phyloP scores from a whole-genome alignment of 2,329 filamentous ascomycete species.

The Helminthosporium solani region DNA sequence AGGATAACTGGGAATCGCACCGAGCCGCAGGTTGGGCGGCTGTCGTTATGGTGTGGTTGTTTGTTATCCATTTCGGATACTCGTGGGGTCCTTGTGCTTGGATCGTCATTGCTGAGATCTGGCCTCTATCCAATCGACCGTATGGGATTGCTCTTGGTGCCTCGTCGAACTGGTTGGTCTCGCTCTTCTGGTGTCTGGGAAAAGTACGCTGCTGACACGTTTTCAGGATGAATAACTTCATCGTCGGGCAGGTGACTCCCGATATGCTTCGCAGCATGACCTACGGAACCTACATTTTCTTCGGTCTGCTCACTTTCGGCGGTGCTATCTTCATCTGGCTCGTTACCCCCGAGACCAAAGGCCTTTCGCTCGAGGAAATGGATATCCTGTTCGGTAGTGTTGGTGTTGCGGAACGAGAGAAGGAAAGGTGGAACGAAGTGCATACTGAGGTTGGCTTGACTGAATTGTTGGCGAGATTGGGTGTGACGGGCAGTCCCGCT shows the following conservation, averaged over 20 bases:
- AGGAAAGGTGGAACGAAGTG: slow-evolving; percentile 71
- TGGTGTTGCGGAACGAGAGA: slow-evolving; percentile 66
- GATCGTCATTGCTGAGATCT: slow-evolving; percentile 73
- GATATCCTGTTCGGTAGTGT: slow-evolving; percentile 67
- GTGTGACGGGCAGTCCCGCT: slow-evolving; percentile 11
- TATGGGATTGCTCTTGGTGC: slow-evolving; percentile 71
- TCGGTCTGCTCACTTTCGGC: slow-evolving; percentile 63
- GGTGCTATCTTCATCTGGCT: slow-evolving; percentile 58
- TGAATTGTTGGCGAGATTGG: slow-evolving; percentile 25
- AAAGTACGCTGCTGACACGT: neutral
- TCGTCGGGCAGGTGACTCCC: slow-evolving; percentile 68
- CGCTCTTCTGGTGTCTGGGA: neutral
- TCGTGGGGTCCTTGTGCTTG: slow-evolving; percentile 73
- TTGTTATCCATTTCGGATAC: slow-evolving; percentile 72
- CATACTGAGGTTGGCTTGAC: slow-evolving; percentile 67
- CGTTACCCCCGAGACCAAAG: slow-evolving; percentile 56
- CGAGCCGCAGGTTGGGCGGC: slow-evolving; percentile 67
- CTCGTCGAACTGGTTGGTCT: slow-evolving; percentile 40
- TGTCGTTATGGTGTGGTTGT: slow-evolving; percentile 70
- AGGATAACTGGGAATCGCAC: slow-evolving; percentile 60
- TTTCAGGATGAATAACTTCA: slow-evolving; percentile 51
- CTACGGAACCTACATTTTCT: slow-evolving; percentile 72
- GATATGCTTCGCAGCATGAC: slow-evolving; percentile 65
- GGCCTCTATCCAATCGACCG: slow-evolving; percentile 65
- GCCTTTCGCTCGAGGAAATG: slow-evolving; percentile 56